Percentiles rank a stretch among this genome's conserved stretches.
These are phyloP conservation scores for Gaeumannomyces sp. DNA, from an alignment of 2,329 filamentous ascomycete genomes.

Conservation along the genomic window DNA sequence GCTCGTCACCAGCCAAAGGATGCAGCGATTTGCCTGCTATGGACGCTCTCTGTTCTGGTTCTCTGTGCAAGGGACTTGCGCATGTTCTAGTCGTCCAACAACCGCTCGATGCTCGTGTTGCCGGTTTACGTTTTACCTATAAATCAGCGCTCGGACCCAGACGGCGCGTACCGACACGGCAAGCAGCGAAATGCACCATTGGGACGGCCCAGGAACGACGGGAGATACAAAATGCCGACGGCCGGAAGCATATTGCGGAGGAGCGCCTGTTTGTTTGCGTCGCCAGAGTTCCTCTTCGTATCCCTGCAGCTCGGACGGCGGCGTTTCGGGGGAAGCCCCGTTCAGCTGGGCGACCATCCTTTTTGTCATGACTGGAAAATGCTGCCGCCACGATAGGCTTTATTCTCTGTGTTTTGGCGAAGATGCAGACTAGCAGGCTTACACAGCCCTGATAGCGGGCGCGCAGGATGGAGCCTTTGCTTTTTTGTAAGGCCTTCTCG, in stretches of 20 bases:
- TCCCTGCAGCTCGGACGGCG: not conserved
- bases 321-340: no score
- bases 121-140: conserved; percentile 41
- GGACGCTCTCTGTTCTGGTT: not conserved
- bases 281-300: not conserved
- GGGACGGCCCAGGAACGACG: conserved; percentile 52
- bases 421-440: no score
- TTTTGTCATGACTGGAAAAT: no score
- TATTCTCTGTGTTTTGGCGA: no score
- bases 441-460: no score
- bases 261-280: conserved; percentile 49
- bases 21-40: no score
- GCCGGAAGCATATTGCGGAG: conserved; percentile 52
- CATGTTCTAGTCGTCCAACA: conserved; percentile 45
- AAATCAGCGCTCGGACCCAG: conserved; percentile 17
- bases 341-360: no score
- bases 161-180: conserved; percentile 18
- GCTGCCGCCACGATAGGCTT: no score
- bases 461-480: no score
- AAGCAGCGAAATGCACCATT: conserved; percentile 39
- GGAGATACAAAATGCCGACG: conserved; percentile 47
- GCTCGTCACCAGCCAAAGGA: conserved; percentile 57
- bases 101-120: conserved; percentile 51
- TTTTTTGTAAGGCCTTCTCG: no score
- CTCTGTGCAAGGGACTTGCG: conserved; percentile 32